Evolutionary conservation across 2,329 filamentous ascomycete genomes (phyloP), one percentile per base, ranked within the genome.

Genomic region (Trichophyton simii): DNA sequence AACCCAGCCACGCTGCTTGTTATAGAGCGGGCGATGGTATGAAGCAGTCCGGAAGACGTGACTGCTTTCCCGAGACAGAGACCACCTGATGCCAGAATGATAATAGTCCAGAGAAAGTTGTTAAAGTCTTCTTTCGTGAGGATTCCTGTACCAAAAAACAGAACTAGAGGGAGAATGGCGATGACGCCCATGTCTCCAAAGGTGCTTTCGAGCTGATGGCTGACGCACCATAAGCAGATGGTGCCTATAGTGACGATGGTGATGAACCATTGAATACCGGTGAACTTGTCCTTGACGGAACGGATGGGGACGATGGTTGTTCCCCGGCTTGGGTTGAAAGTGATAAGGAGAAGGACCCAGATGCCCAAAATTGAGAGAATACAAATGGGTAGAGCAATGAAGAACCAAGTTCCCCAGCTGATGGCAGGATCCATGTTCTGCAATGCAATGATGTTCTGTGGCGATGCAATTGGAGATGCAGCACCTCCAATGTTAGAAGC

Each of bases 51-150:
- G 0, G 92, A 97, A 0, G 89, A 94, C 65, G 91, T 92, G 62
- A 99, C 94, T 0, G 92, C 89, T 73, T 95, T 96, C 61, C 94
- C 94, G 0, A 99, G 84, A 0, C 91, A 91, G 38, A 99, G 78
- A 6, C 94, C 94, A 55, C 94, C 94, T 0, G 94, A 92, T 0
- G 94, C 94, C 20, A 99, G 86, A 69, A 99, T 97, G 75, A 99
- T 96, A 75, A 99, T 99, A 20, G 95, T 99, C 94, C 94, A 99
- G 44, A 96, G 87, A 75, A 99, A 99, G 75, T 99, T 99, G 79
- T 99, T 99, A 73, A 99, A 99, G 76, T 99, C 94, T 75, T 97
- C 94, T 76, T 97, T 99, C 57, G 91, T 97, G 36, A 99, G 80
- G 66, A 97, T 92, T 9, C 94, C 94, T 1, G 91, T 91, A 60